Percentiles rank a stretch among this genome's conserved stretches.
phyloP scores from a whole-genome alignment of 1,284 basidiomycete species.

The Sanghuangporus baumii region DNA sequence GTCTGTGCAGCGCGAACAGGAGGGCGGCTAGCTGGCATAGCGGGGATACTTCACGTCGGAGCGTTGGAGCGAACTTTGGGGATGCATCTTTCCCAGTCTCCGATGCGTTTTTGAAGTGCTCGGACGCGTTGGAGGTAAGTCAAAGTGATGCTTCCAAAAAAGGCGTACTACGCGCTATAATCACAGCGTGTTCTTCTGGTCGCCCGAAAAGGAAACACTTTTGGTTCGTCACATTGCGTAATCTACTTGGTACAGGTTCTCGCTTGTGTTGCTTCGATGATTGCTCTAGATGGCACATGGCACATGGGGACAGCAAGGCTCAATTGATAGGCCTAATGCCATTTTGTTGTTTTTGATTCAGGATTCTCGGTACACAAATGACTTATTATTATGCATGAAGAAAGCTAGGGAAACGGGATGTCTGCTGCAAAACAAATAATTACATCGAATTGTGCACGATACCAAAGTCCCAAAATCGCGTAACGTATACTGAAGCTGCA shows the following conservation, averaged over 20 bases:
- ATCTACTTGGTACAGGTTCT: not conserved
- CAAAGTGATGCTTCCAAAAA: not conserved
- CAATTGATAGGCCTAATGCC: too few relatives aligned
- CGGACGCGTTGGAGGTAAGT: not conserved
- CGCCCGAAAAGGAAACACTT: not conserved
- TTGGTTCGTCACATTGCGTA: not conserved
- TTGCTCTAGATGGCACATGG: not conserved
- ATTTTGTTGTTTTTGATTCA: too few relatives aligned
- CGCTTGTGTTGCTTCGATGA: not conserved
- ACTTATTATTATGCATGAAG: too few relatives aligned
- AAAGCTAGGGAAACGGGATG: too few relatives aligned
- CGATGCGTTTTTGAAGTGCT: not conserved
- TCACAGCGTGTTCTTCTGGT: not conserved
- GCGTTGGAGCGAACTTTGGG: not conserved
- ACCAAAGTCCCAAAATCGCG: too few relatives aligned
- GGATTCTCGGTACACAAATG: too few relatives aligned
- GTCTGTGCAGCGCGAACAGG: not conserved
- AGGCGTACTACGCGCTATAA: slow-evolving; percentile 12
- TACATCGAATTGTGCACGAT: too few relatives aligned
- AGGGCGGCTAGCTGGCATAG: not conserved
- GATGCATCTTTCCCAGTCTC: not conserved
- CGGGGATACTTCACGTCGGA: not conserved
- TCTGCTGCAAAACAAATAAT: too few relatives aligned
- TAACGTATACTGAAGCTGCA: too few relatives aligned
- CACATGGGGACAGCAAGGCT: too few relatives aligned